phyloP scores from a whole-genome alignment of 2,329 filamentous ascomycete species.

The Torrubiella hemipterigena region DNA sequence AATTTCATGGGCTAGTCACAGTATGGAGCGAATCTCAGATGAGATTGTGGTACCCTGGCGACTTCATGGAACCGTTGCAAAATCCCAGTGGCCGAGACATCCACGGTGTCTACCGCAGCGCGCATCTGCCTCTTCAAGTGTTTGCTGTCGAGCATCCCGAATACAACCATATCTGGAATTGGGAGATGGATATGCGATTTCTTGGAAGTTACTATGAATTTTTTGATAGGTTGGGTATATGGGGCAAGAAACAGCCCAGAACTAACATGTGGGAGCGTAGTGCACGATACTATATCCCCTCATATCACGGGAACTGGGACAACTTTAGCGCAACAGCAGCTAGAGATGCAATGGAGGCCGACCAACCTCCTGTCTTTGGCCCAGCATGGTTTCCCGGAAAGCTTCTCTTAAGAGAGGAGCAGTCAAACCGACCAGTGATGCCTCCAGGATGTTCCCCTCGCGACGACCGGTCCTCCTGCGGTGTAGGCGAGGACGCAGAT shows the following conservation, averaged over 20 bases:
- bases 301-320: constrained; percentile 57
- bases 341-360: constrained; percentile 41
- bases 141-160: constrained; percentile 52
- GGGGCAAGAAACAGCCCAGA: constrained; percentile 56
- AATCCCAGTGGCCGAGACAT: constrained; percentile 45
- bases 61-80: constrained; percentile 56
- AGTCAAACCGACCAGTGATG: constrained; percentile 38
- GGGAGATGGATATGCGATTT: constrained; percentile 58
- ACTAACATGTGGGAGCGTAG: constrained; percentile 69
- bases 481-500: constrained; percentile 60
- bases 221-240: constrained; percentile 53
- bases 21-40: constrained; percentile 82
- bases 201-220: constrained; percentile 61
- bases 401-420: constrained; percentile 34
- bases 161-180: constrained; percentile 58
- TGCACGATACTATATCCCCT: constrained; percentile 64
- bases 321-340: constrained; percentile 58
- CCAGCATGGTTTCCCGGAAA: constrained; percentile 42
- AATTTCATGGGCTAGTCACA: constrained; percentile 71
- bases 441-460: constrained; percentile 43
- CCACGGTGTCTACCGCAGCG: constrained; percentile 57
- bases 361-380: constrained; percentile 54
- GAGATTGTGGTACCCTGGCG: constrained; percentile 60
- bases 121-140: constrained; percentile 51
- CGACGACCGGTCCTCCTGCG: constrained; percentile 41